Percentiles rank a stretch among this genome's conserved stretches.
Evolutionary conservation across 305 asterid genomes (phyloP).

Genomic region (Andrographis paniculata): DNA sequence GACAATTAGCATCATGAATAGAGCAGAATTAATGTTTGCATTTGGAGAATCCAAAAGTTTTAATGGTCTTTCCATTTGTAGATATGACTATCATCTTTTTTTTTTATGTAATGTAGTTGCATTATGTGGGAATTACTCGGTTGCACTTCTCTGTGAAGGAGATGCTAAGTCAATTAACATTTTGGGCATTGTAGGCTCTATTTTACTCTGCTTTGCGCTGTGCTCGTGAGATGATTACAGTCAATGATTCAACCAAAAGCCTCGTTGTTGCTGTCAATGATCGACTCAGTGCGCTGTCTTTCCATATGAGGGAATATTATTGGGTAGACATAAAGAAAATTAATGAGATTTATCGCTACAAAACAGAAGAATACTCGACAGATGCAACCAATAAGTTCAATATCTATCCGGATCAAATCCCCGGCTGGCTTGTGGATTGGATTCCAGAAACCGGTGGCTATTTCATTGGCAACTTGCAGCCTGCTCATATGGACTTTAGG

Average conservation of each 20-base stretch:
- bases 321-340: conserved; percentile 79
- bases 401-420: conserved; percentile 79
- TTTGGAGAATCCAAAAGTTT: too few species aligned
- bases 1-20: too few species aligned
- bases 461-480: conserved; percentile 70
- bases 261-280: conserved; percentile 54
- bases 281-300: conserved; percentile 69
- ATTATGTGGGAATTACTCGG: too few species aligned
- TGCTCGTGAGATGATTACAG: conserved; percentile 65
- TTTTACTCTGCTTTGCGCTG: conserved; percentile 77
- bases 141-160: too few species aligned
- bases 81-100: too few species aligned
- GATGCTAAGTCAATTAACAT: too few species aligned
- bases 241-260: conserved; percentile 60
- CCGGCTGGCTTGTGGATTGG: conserved; percentile 75
- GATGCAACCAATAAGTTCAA: conserved; percentile 77
- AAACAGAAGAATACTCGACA: conserved; percentile 76
- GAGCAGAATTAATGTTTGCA: too few species aligned
- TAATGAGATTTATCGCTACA: conserved; percentile 67
- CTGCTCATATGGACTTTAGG: conserved; percentile 82
- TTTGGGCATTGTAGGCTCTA: too few species aligned
- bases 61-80: too few species aligned
- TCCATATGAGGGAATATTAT: conserved; percentile 72
- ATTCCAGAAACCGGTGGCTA: conserved; percentile 73
- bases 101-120: too few species aligned